Evolutionary conservation across 768 basidiomycete genomes (phyloP).

Genomic region (Sporobolomyces roseus): DNA sequence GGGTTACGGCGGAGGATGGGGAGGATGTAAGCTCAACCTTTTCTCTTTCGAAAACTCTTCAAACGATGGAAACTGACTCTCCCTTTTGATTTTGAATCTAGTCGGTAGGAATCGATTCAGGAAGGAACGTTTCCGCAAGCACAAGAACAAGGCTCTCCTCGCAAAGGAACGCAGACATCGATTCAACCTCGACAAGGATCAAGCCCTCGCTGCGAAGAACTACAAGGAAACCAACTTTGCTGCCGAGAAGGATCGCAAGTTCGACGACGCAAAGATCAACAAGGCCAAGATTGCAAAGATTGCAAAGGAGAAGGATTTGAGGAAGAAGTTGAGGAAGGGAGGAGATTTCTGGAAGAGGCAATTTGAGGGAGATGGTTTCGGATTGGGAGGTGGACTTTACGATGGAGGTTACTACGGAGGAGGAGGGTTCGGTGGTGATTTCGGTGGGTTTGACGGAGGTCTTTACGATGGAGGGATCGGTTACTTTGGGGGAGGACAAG

Average conservation of each 20-base stretch:
- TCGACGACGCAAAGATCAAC: background rate
- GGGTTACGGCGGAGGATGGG: background rate
- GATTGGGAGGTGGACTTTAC: background rate
- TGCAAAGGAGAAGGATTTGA: slow-evolving; percentile 5
- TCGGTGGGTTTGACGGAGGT: too few species aligned
- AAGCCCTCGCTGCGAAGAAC: slow-evolving; percentile 12
- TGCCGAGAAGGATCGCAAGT: background rate
- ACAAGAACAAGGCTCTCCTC: slow-evolving; percentile 10
- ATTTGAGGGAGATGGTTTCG: slow-evolving; percentile 2
- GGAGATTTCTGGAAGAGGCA: slow-evolving; percentile 12
- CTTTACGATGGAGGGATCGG: background rate
- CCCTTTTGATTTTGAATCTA: background rate
- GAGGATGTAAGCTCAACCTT: background rate
- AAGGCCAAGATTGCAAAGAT: background rate
- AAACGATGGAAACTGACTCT: background rate
- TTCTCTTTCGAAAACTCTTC: background rate
- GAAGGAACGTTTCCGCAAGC: background rate
- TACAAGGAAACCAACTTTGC: slow-evolving; percentile 2
- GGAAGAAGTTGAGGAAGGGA: background rate
- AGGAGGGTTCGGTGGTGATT: too few species aligned
- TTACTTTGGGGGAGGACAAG: too few species aligned
- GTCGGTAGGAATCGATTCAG: background rate
- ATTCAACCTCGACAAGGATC: slow-evolving; percentile 10
- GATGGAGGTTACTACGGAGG: background rate
- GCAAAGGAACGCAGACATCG: slow-evolving; percentile 5